Evolutionary conservation across 306 rosid species (phyloP), one percentile per base, ranked within the genome.

Genomic region (Boehmeria nivea): DNA sequence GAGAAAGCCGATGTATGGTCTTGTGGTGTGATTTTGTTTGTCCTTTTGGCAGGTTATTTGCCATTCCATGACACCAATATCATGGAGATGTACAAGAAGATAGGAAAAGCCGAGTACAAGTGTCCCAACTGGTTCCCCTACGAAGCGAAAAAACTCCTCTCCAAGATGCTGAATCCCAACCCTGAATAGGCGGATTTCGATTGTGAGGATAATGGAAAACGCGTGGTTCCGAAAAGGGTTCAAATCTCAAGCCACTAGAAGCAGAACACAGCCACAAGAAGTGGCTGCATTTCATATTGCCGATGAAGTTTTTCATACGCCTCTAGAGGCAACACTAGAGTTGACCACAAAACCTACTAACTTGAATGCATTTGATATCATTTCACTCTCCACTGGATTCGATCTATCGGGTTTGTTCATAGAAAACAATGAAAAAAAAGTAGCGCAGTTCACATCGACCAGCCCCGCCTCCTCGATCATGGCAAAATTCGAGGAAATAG

Each of bases 1-100:
- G 89, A 71, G 54, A 89, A 83, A 81, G 88, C 97, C 62, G 97
- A 89, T 65, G 73, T 76, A 33, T 89, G 97, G 97, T 89, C 97
- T 58, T 86, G 97, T 72, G 97, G 97, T 36, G 87, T 86, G 44
- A 86, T 86, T 47, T 70, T 89, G 20, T 86, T 68, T 72, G 97
- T 89, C 49, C 70, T 89, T 26, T 76, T 89, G 75, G 88, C 97
- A 10, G 94, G 95, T 63, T 83, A 77, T 81, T 93, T 89, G 11
- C 97, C 95, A 6, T 86, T 89, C 61, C 84, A 79, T 46, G 94
- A 86, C 36, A 59, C 94, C 8, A 89, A 86, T 86, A 74, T 89
- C 72, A 79, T 86, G 76, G 84, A 79, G 64, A 71, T 89, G 95
- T 89, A 89, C 70, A 74, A 82, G 74, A 89, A 89, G 79, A 89